Evolutionary conservation across 768 basidiomycete genomes (phyloP), one percentile per base, ranked within the genome.

Genomic region (Trametes meyenii): DNA sequence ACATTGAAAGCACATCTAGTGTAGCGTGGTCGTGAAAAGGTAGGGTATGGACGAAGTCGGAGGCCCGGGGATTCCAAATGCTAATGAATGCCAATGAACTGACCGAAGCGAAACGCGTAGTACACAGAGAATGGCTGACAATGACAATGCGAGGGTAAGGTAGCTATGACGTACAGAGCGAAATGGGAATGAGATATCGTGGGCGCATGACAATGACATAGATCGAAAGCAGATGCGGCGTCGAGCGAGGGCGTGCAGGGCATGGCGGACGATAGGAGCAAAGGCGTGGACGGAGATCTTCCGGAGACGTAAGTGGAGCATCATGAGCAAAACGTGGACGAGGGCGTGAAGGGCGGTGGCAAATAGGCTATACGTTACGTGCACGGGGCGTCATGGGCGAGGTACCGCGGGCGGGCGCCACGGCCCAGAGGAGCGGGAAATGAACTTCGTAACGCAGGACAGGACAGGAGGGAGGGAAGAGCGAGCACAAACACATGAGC

Each of bases 291-390:
- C 50, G 54, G 13, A 17, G 54, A 48, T 55, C 56, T 50, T 50
- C 56, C 35, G 12, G 48, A 29, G 40, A 51, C 48, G 51, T 26
- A 33, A 42, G 50, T 29, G 49, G 19, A 44, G 21, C 44, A 50
- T 54, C 24, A 50, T 21, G 42, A 43, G 29, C 10, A 43, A 19
- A 35, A 44, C 48, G 56, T 43, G 23, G 38, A 16, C 16, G 56
- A 16, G 17, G 39, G 56, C 39, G 40, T 50, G 48, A 43, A 50
- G 13, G 39, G 39, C 36, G 21, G 50, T 49, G 51, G 38, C 33
- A 50, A 58, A 54, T 63, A 63, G 50, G 48, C 62, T 58, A 63
- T 63, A 63, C 57, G 62, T 63, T 63, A 63, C 56, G 26, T 48
- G 52, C 26, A 14, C 40, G 60, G 52, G 40, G 39, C 51, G 40